Percentiles rank a stretch among this genome's conserved stretches.
Conservation (phyloP, 139 green algal genomes). For the Raphidocelis subcapitata region DNA sequence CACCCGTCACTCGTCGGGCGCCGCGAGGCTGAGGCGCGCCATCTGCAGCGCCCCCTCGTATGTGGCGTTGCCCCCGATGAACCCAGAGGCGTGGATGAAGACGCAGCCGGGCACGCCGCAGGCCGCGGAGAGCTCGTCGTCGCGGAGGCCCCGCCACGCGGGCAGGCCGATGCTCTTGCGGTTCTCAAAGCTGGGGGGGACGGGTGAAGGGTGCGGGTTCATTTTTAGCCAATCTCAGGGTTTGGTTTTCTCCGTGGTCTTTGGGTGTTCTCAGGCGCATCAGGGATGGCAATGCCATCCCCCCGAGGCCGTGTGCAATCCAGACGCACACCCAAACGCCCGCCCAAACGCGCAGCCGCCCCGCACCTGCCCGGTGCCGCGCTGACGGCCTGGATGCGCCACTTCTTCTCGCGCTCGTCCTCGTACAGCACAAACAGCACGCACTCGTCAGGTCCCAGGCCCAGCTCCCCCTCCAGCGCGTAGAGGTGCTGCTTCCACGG, state of each 20-base stretch:
- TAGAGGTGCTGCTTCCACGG: constrained; percentile 99
- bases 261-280: too few relatives aligned
- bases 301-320: too few relatives aligned
- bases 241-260: too few relatives aligned
- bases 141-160: constrained; percentile 87
- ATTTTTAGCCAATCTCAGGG: too few relatives aligned
- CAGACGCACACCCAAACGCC: too few relatives aligned
- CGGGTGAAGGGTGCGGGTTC: too few relatives aligned
- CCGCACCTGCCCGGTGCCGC: not conserved
- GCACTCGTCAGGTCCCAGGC: constrained; percentile 46
- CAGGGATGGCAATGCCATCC: too few relatives aligned
- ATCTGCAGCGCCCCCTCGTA: constrained; percentile 52
- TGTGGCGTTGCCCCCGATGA: constrained; percentile 86
- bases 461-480: constrained; percentile 87
- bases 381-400: constrained; percentile 60
- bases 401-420: constrained; percentile 80
- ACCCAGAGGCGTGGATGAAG: constrained; percentile 89
- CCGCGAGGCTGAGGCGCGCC: constrained; percentile 34
- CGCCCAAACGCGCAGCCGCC: not conserved
- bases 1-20: not conserved
- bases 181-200: constrained; percentile 85
- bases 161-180: constrained; percentile 74
- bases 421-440: constrained; percentile 69
- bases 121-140: constrained; percentile 67
- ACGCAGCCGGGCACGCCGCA: constrained; percentile 72